Conservation (phyloP, 129 eudicot species). For the Ambrosia artemisiifolia region DNA sequence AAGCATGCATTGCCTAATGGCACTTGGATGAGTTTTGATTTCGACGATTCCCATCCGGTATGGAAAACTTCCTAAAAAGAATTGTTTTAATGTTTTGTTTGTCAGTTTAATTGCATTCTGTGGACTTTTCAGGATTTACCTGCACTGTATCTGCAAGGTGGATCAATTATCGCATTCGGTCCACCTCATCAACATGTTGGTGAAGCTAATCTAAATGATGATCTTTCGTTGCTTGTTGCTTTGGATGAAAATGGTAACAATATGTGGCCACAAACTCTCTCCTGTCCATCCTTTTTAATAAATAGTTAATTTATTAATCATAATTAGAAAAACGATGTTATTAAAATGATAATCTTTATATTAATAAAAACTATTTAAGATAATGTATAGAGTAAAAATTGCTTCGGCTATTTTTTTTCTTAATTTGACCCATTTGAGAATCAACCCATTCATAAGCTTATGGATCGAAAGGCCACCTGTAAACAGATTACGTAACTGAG, state of each 20-base stretch:
- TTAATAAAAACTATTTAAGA: neutral
- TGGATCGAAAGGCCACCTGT: neutral
- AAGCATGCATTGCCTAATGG: slow-evolving; percentile 72
- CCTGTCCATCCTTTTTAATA: neutral
- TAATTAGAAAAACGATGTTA: neutral
- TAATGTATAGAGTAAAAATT: no score
- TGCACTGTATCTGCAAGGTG: slow-evolving; percentile 71
- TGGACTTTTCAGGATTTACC: slow-evolving; percentile 68
- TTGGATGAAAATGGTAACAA: slow-evolving; percentile 73
- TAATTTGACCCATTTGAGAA: neutral
- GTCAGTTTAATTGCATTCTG: neutral
- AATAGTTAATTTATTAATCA: neutral
- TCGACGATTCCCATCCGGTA: slow-evolving; percentile 96
- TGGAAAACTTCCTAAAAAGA: neutral
- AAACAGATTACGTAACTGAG: neutral
- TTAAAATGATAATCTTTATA: neutral
- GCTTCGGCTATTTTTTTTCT: no score
- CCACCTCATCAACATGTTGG: slow-evolving; percentile 75
- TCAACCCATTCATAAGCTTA: neutral
- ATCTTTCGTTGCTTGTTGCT: slow-evolving; percentile 71
- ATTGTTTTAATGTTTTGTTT: neutral
- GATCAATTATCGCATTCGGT: slow-evolving; percentile 77
- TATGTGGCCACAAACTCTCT: slow-evolving; percentile 2
- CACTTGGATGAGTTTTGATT: slow-evolving; percentile 85
- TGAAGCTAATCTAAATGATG: slow-evolving; percentile 74